Evolutionary conservation across 768 basidiomycete species (phyloP).

Genomic region (Kwoniella dejecticola): DNA sequence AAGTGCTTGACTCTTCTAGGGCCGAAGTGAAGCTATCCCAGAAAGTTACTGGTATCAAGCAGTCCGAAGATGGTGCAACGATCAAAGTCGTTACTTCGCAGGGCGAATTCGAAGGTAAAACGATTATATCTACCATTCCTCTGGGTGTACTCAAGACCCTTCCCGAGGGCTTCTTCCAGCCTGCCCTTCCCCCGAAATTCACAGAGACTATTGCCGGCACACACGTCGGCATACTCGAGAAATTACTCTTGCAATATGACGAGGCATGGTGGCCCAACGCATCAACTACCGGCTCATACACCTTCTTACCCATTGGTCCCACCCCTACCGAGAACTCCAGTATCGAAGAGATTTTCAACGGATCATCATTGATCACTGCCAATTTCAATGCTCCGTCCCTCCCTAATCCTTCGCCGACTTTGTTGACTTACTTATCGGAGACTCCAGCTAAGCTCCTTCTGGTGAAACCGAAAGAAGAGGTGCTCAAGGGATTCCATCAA

Average conservation of each 20-base stretch:
- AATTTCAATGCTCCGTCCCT: slow-evolving; percentile 38
- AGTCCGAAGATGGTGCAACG: neutral
- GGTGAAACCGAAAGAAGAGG: slow-evolving; percentile 25
- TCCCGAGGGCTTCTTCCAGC: slow-evolving; percentile 33
- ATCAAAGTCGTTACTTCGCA: slow-evolving; percentile 15
- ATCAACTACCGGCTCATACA: slow-evolving; percentile 42
- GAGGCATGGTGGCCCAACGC: slow-evolving; percentile 52
- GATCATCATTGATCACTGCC: slow-evolving; percentile 40
- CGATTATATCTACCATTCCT: slow-evolving; percentile 50
- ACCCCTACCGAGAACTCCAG: slow-evolving; percentile 20
- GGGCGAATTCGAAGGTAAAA: slow-evolving; percentile 19
- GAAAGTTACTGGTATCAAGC: slow-evolving; percentile 25
- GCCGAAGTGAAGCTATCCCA: slow-evolving; percentile 35
- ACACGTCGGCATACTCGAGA: slow-evolving; percentile 51
- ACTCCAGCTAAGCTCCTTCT: slow-evolving; percentile 44
- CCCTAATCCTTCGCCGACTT: slow-evolving; percentile 35
- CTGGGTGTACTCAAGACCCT: slow-evolving; percentile 46
- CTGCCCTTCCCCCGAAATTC: slow-evolving; percentile 33
- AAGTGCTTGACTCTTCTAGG: slow-evolving; percentile 34
- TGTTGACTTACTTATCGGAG: slow-evolving; percentile 52
- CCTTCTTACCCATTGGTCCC: slow-evolving; percentile 46
- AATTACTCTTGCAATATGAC: slow-evolving; percentile 46
- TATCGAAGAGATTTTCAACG: slow-evolving; percentile 39
- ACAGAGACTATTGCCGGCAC: slow-evolving; percentile 36
- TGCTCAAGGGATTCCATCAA: slow-evolving; percentile 42